phyloP scores from a whole-genome alignment of 2,329 filamentous ascomycete genomes.

The Sclerotinia subarctica region DNA sequence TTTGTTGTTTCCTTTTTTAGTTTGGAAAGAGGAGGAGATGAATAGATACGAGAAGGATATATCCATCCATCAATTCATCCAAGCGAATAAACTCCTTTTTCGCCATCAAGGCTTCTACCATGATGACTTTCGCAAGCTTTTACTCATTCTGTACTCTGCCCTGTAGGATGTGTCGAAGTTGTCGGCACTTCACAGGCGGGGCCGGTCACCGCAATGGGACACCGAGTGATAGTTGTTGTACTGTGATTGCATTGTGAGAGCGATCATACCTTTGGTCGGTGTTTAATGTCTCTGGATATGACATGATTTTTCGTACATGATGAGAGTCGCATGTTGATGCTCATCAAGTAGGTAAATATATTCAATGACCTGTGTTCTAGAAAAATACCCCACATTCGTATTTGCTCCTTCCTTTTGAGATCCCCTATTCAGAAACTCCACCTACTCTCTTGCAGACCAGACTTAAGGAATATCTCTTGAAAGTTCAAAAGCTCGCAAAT shows the following conservation, averaged over 20 bases:
- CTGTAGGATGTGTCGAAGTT: not conserved
- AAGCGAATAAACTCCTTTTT: not conserved
- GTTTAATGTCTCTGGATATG: not conserved
- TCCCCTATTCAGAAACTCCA: not conserved
- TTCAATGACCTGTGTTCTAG: not conserved
- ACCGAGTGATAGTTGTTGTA: not conserved
- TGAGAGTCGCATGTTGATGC: not conserved
- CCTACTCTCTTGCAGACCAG: not conserved
- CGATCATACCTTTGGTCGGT: not conserved
- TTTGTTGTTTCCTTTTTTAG: slow-evolving; percentile 3
- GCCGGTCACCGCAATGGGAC: slow-evolving; percentile 1
- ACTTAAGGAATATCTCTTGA: not conserved
- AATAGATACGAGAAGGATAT: not conserved
- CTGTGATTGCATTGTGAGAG: not conserved
- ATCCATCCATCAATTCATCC: not conserved
- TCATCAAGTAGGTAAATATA: not conserved
- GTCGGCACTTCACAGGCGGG: not conserved
- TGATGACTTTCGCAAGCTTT: not conserved
- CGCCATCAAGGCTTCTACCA: not conserved
- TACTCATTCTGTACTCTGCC: not conserved
- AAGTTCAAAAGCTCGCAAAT: no score
- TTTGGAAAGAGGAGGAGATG: not conserved
- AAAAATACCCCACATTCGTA: not conserved
- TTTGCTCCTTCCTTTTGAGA: not conserved
- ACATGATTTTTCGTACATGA: not conserved